phyloP scores from a whole-genome alignment of 345 rosid species.

The Euclidium syriacum region DNA sequence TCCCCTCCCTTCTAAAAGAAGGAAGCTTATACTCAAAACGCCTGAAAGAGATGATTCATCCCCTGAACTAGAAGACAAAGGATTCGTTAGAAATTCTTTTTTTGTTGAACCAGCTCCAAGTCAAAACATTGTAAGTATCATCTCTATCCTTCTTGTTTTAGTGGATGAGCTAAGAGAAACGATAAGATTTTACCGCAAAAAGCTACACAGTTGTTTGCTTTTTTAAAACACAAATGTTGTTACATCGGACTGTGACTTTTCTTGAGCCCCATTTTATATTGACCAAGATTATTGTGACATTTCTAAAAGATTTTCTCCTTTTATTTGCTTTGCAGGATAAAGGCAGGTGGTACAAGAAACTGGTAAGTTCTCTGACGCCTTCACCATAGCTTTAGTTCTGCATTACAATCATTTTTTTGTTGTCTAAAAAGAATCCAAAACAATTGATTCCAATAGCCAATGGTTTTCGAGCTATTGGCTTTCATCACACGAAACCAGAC shows the following conservation, averaged over 20 bases:
- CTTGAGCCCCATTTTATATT: no score
- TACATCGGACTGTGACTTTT: not conserved
- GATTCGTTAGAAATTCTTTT: slow-evolving; percentile 9
- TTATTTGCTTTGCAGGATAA: slow-evolving; percentile 35
- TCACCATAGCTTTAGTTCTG: not conserved
- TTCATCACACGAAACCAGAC: slow-evolving; percentile 1
- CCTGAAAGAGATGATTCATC: slow-evolving; percentile 6
- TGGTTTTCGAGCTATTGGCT: not conserved
- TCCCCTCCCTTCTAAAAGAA: slow-evolving; percentile 31
- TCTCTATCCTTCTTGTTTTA: slow-evolving; percentile 3
- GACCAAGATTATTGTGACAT: no score
- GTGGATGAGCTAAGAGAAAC: slow-evolving; percentile 6
- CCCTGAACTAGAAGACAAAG: slow-evolving; percentile 17
- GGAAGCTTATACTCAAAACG: slow-evolving; percentile 30
- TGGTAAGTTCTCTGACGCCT: slow-evolving; percentile 32
- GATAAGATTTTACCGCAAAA: not conserved
- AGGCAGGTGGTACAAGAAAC: slow-evolving; percentile 38
- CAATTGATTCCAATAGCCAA: not conserved
- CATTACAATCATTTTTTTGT: not conserved
- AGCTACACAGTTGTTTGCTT: no score
- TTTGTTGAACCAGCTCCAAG: slow-evolving; percentile 22
- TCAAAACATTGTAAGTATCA: slow-evolving; percentile 28
- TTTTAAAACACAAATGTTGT: not conserved
- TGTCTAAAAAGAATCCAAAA: not conserved
- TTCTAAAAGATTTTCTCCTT: slow-evolving; percentile 1